A percentile compares a stretch with the other conserved stretches of the same genome.
Conservation (phyloP, 345 rosid genomes). For the Citrus maxima region DNA sequence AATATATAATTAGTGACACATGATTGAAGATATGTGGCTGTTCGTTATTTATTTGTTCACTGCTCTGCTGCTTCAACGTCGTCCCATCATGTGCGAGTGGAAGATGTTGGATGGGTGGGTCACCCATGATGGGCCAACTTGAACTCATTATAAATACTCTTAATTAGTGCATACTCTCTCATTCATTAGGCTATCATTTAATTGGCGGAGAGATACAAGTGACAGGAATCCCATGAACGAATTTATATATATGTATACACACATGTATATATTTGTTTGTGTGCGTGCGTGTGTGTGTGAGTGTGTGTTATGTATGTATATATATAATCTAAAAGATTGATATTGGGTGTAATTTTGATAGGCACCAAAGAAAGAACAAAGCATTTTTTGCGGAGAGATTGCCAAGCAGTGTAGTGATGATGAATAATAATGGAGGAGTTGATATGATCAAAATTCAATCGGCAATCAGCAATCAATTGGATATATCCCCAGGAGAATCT, state of each 20-base stretch:
- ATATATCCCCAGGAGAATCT: slow-evolving; percentile 9
- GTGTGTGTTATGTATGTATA: too few species aligned
- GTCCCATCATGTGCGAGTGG: too few species aligned
- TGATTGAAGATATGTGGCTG: too few species aligned
- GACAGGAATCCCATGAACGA: not conserved
- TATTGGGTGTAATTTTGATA: not conserved
- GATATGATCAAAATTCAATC: slow-evolving; percentile 26
- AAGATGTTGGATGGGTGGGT: too few species aligned
- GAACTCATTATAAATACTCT: not conserved
- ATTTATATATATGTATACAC: too few species aligned
- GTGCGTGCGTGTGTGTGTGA: rapidly evolving
- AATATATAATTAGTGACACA: not conserved
- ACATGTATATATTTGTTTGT: too few species aligned
- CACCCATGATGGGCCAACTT: too few species aligned
- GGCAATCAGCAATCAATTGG: not conserved
- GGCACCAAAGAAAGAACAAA: slow-evolving; percentile 28
- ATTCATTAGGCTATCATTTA: too few species aligned
- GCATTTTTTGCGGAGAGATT: slow-evolving; percentile 31
- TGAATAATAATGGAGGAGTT: slow-evolving; percentile 31
- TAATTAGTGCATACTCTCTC: not conserved
- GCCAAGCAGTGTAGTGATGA: slow-evolving; percentile 30
- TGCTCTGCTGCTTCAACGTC: too few species aligned
- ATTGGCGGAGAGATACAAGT: too few species aligned
- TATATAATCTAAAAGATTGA: not conserved
- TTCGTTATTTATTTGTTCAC: too few species aligned